Evolutionary conservation across 192 early-diverging fungal species (phyloP).

Genomic region (Gigaspora rosea): DNA sequence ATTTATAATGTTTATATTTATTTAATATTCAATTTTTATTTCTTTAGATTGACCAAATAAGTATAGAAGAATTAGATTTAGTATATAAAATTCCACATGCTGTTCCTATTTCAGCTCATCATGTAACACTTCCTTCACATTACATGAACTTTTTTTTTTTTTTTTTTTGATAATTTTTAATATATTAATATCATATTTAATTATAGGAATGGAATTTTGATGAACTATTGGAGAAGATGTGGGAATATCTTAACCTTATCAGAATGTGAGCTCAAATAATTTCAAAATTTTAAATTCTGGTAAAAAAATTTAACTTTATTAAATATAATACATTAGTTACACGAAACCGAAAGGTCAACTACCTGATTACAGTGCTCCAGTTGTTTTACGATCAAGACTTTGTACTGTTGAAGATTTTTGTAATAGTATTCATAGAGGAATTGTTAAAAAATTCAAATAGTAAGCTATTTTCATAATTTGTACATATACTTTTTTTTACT

Average conservation of each 20-base stretch:
- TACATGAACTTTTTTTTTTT: background rate
- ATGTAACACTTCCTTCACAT: no score
- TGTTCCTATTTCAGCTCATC: conserved; percentile 66
- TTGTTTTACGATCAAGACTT: conserved; percentile 77
- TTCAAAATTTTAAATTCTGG: background rate
- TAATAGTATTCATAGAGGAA: conserved; percentile 93
- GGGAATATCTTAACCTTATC: conserved; percentile 73
- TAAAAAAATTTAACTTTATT: background rate
- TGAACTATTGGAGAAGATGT: conserved; percentile 83
- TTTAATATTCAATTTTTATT: background rate
- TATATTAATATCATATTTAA: background rate
- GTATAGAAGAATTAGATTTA: conserved; percentile 76
- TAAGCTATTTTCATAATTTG: conserved; percentile 34
- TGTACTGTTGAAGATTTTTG: conserved; percentile 88
- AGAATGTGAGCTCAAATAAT: conserved; percentile 60
- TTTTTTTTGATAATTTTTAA: background rate
- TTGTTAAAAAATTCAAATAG: conserved; percentile 90
- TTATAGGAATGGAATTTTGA: conserved; percentile 83
- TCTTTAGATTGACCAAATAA: conserved; percentile 89
- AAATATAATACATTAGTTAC: conserved; percentile 42
- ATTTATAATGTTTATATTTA: no score
- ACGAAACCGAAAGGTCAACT: conserved; percentile 93
- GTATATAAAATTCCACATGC: conserved; percentile 97
- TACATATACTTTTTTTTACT: background rate
- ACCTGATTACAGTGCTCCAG: conserved; percentile 93